These are phyloP conservation scores for Nadsonia starkeyi-henricii DNA, from an alignment of 1,139 yeast genomes.

Conservation along the genomic window DNA sequence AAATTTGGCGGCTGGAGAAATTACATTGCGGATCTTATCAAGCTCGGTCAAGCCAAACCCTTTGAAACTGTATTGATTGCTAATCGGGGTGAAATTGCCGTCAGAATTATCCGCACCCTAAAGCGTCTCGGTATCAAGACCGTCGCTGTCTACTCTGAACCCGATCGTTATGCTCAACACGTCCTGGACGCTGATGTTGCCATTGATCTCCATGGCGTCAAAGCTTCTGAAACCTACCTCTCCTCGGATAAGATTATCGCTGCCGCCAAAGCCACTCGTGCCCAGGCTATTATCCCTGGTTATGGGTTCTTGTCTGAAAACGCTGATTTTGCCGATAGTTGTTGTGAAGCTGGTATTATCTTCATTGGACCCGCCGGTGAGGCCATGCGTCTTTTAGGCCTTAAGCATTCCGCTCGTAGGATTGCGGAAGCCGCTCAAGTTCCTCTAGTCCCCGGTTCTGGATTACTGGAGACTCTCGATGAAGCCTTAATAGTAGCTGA, in stretches of 20 bases:
- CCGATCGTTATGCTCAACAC: conserved; percentile 80
- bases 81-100: conserved; percentile 96
- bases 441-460: conserved; percentile 93
- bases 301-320: conserved; percentile 94
- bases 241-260: conserved; percentile 67
- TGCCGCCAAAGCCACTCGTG: conserved; percentile 71
- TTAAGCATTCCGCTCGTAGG: conserved; percentile 92
- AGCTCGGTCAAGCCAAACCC: conserved; percentile 33
- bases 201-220: conserved; percentile 60
- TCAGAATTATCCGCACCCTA: conserved; percentile 76
- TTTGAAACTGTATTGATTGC: conserved; percentile 83
- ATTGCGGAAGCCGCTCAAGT: conserved; percentile 81
- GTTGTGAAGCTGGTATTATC: conserved; percentile 67
- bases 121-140: conserved; percentile 65
- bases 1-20: conserved; percentile 77
- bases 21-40: conserved; percentile 34
- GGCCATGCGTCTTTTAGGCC: conserved; percentile 77
- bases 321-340: conserved; percentile 86
- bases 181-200: conserved; percentile 72
- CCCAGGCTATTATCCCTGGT: conserved; percentile 93
- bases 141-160: conserved; percentile 81
- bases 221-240: conserved; percentile 86
- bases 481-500: conserved; percentile 75
- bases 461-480: conserved; percentile 49
- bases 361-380: conserved; percentile 95